Percentiles rank a stretch among this genome's conserved stretches.
Conservation (phyloP, 2,329 filamentous ascomycete genomes). For the Ophiostoma novo-ulmi region DNA sequence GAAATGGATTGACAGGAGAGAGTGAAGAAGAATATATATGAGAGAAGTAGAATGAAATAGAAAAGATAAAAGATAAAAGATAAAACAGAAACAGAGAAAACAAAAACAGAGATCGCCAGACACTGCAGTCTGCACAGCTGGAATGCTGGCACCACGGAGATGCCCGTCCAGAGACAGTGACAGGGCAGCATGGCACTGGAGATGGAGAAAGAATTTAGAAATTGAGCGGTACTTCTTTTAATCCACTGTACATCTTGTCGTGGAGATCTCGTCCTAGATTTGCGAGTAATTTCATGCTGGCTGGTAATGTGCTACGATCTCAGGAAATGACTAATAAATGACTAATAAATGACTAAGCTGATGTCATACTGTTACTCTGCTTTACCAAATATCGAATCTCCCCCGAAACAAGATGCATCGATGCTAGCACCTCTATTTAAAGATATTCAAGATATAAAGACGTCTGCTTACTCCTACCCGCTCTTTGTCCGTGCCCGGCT, state of each 20-base stretch:
- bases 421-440: neutral
- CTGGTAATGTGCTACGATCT: too few species aligned
- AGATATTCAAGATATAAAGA: too few species aligned
- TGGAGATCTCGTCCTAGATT: too few species aligned
- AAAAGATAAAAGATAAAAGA: neutral
- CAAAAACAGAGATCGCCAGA: neutral
- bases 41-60: too few species aligned
- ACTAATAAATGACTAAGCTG: neutral
- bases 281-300: too few species aligned
- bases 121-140: neutral
- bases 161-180: neutral
- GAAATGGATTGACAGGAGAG: neutral
- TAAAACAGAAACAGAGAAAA: too few species aligned
- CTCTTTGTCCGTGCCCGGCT: neutral
- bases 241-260: too few species aligned
- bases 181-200: neutral
- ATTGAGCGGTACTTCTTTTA: too few species aligned
- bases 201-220: neutral
- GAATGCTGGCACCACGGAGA: neutral
- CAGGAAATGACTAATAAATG: neutral
- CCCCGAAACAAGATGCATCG: neutral
- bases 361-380: neutral
- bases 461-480: too few species aligned
- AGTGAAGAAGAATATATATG: neutral
- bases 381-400: too few species aligned